phyloP scores from a whole-genome alignment of 371 early-diverging fungal species.

The Syncephalastrum monosporum region DNA sequence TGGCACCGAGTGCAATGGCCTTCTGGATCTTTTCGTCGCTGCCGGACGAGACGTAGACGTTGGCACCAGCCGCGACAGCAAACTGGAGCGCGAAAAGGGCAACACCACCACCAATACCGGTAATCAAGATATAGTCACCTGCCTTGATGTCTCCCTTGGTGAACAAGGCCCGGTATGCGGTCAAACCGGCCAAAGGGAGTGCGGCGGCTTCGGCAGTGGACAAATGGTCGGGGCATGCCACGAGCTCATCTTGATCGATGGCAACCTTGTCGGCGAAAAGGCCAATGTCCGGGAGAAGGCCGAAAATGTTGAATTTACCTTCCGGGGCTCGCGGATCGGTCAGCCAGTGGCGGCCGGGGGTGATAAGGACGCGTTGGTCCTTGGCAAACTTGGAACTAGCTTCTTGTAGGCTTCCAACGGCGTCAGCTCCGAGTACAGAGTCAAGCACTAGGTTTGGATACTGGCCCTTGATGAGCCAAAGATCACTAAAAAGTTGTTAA shows the following conservation, averaged over 20 bases:
- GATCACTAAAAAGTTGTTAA: constrained; percentile 22
- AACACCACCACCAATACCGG: constrained; percentile 63
- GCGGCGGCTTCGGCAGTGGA: constrained; percentile 61
- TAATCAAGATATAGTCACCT: constrained; percentile 39
- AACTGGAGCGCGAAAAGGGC: constrained; percentile 68
- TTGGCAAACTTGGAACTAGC: constrained; percentile 8
- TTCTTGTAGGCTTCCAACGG: constrained; percentile 47
- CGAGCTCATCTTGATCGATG: constrained; percentile 41
- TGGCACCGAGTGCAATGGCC: constrained; percentile 65
- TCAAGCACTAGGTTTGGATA: constrained; percentile 40
- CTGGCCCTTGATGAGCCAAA: constrained; percentile 57
- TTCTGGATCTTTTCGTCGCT: constrained; percentile 57
- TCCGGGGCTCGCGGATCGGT: constrained; percentile 62
- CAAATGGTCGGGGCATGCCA: constrained; percentile 55
- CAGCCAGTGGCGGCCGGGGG: constrained; percentile 58
- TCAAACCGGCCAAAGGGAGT: constrained; percentile 70
- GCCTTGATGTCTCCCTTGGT: constrained; percentile 55
- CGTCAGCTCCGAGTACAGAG: constrained; percentile 60
- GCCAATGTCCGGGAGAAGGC: constrained; percentile 51
- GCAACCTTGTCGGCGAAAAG: constrained; percentile 53
- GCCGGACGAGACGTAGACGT: constrained; percentile 72
- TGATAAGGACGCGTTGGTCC: constrained; percentile 50
- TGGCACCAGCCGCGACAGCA: constrained; percentile 63
- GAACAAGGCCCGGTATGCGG: constrained; percentile 60
- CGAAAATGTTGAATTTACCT: constrained; percentile 53